A percentile compares a stretch with the other conserved stretches of the same genome.
These are phyloP conservation scores for Gossypium schwendimanii DNA, from an alignment of 441 rosid genomes.

Conservation along the genomic window DNA sequence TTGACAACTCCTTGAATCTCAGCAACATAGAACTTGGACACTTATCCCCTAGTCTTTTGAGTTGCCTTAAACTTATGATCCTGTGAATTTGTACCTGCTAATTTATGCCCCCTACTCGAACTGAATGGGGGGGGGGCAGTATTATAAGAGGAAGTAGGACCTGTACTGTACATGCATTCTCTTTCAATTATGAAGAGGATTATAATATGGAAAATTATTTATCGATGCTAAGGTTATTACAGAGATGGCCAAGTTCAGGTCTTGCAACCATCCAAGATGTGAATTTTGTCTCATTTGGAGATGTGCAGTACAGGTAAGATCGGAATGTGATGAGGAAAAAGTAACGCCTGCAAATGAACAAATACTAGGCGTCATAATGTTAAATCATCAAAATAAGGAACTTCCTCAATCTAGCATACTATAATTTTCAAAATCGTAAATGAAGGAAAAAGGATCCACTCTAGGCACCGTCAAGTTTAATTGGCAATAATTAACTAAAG, in stretches of 20 bases:
- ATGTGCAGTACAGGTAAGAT: conserved; percentile 73
- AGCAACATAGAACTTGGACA: background rate
- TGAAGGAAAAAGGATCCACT: background rate
- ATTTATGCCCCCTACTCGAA: background rate
- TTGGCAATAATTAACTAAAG: background rate
- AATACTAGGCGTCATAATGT: background rate
- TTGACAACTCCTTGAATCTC: background rate
- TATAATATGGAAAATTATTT: conserved; percentile 28
- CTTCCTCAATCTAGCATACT: background rate
- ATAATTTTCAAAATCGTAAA: background rate
- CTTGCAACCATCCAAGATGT: conserved; percentile 80
- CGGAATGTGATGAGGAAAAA: conserved; percentile 81
- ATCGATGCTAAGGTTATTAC: conserved; percentile 80
- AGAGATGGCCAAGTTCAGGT: conserved; percentile 92
- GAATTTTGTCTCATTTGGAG: conserved; percentile 52
- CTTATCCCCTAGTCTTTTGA: background rate
- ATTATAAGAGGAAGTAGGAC: conserved; percentile 4
- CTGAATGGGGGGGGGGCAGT: background rate
- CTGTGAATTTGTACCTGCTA: conserved; percentile 3
- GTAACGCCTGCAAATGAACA: conserved; percentile 65
- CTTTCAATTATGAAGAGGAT: conserved; percentile 4
- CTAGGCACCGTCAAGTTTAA: background rate
- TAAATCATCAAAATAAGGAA: background rate
- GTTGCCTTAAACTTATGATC: background rate
- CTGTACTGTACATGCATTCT: conserved; percentile 49